Percentiles rank a stretch among this genome's conserved stretches.
Evolutionary conservation across 2,329 filamentous ascomycete species (phyloP).

Genomic region (Diaporthe helianthi): DNA sequence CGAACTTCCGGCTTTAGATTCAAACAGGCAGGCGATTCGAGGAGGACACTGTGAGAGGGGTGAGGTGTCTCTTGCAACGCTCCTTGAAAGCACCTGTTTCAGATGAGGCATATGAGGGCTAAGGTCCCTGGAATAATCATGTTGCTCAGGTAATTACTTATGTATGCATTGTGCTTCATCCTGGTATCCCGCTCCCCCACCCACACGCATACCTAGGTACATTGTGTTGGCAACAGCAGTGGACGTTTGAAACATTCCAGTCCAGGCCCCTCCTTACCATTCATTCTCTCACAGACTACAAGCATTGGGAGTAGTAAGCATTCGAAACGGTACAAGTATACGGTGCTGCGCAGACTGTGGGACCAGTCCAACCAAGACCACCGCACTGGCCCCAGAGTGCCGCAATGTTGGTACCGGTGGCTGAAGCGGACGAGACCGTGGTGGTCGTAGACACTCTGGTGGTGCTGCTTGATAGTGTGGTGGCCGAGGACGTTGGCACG

Average conservation of each 20-base stretch:
- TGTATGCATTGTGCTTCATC: background rate
- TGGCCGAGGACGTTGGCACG: conserved; percentile 23
- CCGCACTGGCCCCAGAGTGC: conserved; percentile 33
- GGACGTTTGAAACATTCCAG: background rate
- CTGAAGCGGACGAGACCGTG: background rate
- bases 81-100: background rate
- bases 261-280: background rate
- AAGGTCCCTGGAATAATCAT: too few relatives aligned
- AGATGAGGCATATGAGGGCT: too few relatives aligned
- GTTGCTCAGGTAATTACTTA: background rate
- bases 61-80: conserved; percentile 39
- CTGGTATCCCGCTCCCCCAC: too few relatives aligned
- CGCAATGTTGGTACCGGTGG: conserved; percentile 6
- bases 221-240: background rate
- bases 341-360: conserved; percentile 46
- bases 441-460: conserved; percentile 20
- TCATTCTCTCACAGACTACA: background rate
- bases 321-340: conserved; percentile 55
- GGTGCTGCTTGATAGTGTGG: conserved; percentile 13
- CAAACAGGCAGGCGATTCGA: conserved; percentile 38
- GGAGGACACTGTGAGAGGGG: conserved; percentile 40
- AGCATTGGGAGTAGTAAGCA: conserved; percentile 43
- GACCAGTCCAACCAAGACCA: conserved; percentile 37
- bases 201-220: too few relatives aligned
- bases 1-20: conserved; percentile 39